Conservation (phyloP, 1,284 basidiomycete species). For the Cryptococcus sp. region DNA sequence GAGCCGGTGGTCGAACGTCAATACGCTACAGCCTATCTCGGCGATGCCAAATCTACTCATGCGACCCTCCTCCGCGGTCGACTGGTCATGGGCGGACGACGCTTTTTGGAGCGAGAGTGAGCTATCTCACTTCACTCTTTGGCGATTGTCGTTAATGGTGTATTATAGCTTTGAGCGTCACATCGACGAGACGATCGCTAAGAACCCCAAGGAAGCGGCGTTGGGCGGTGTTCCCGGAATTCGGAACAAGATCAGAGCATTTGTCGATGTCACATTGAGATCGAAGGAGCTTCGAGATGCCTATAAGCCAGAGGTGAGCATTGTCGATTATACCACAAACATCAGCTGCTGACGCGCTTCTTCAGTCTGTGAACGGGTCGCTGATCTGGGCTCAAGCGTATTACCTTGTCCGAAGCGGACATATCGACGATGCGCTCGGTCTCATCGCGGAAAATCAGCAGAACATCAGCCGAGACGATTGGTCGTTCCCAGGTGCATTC, state of each 20-base stretch:
- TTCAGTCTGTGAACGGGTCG: conserved; percentile 73
- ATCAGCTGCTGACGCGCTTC: conserved; percentile 2
- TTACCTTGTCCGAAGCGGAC: conserved; percentile 85
- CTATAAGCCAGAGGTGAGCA: conserved; percentile 75
- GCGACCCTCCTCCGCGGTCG: conserved; percentile 34
- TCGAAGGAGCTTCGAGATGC: conserved; percentile 76
- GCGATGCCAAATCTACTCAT: conserved; percentile 23
- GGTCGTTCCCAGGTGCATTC: conserved; percentile 81
- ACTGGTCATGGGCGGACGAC: conserved; percentile 43
- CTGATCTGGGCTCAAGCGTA: conserved; percentile 93
- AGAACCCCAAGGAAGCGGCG: conserved; percentile 78
- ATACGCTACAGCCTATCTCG: conserved; percentile 56
- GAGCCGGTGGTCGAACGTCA: conserved; percentile 52
- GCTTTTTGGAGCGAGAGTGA: conserved; percentile 63
- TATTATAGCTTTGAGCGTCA: conserved; percentile 71
- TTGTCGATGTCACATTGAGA: conserved; percentile 65
- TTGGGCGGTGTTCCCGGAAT: conserved; percentile 91
- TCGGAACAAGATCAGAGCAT: conserved; percentile 84
- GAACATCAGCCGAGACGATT: conserved; percentile 77
- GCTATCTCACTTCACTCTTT: conserved; percentile 26
- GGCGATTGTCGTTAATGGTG: conserved; percentile 4
- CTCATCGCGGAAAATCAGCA: conserved; percentile 73
- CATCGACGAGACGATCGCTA: conserved; percentile 80
- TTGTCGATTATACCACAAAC: background rate
- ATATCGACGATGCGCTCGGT: conserved; percentile 74